Percentiles rank a stretch among this genome's conserved stretches.
Evolutionary conservation across 2,329 filamentous ascomycete species (phyloP).

Genomic region (Pleurostoma richardsiae): DNA sequence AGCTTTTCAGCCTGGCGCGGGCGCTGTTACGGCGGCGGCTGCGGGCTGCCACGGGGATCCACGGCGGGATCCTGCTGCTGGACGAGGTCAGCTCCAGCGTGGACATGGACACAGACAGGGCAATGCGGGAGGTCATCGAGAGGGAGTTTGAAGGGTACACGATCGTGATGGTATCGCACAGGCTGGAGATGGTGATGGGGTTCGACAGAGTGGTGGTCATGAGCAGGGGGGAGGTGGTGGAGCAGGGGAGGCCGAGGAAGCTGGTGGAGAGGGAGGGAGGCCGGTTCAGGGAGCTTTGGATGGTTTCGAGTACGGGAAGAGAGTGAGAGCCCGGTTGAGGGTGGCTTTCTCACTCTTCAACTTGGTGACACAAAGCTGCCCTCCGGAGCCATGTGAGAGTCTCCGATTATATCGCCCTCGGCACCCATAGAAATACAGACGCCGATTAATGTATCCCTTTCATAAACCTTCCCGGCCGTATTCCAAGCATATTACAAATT

Average conservation of each 20-base stretch:
- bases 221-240: conserved; percentile 40
- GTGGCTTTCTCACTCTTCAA: too few species aligned
- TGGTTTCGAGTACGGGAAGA: background rate
- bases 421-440: too few species aligned
- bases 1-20: conserved; percentile 58
- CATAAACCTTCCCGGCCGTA: too few species aligned
- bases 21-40: conserved; percentile 42
- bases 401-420: too few species aligned
- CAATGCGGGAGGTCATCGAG: conserved; percentile 34
- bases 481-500: too few species aligned
- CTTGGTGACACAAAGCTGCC: too few species aligned
- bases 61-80: conserved; percentile 26
- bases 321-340: too few species aligned
- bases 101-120: conserved; percentile 32
- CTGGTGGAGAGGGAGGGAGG: conserved; percentile 4
- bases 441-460: too few species aligned
- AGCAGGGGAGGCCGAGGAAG: conserved; percentile 19
- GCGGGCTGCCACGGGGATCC: background rate
- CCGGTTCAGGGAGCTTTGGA: conserved; percentile 5
- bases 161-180: conserved; percentile 44
- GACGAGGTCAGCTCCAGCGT: conserved; percentile 39
- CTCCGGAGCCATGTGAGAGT: too few species aligned
- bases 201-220: conserved; percentile 48
- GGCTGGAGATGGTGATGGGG: conserved; percentile 44
- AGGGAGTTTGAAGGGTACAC: conserved; percentile 40